phyloP scores from a whole-genome alignment of 2,329 filamentous ascomycete species.

The Arachnopeziza araneosa region DNA sequence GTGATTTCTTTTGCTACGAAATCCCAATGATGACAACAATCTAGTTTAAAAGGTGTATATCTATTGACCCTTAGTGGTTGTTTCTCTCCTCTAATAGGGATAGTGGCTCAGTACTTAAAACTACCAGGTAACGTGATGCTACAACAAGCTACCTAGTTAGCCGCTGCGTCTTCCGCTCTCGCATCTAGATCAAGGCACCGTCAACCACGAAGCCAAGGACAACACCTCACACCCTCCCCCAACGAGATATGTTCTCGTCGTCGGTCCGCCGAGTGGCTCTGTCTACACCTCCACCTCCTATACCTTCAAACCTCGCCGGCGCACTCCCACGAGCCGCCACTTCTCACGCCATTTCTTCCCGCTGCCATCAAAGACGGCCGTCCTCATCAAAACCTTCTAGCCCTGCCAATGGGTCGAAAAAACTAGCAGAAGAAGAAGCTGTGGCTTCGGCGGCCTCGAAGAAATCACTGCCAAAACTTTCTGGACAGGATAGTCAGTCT shows the following conservation, averaged over 20 bases:
- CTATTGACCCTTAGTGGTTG: too few relatives aligned
- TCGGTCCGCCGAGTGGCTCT: constrained; percentile 29
- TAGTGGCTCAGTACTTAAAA: not conserved
- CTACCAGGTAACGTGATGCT: not conserved
- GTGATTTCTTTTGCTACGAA: too few relatives aligned
- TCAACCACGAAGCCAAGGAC: not conserved
- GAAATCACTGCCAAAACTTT: constrained; percentile 36
- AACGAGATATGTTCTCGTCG: constrained; percentile 28
- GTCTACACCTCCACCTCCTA: constrained; percentile 23
- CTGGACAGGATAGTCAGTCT: constrained; percentile 40
- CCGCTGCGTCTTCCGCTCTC: not conserved
- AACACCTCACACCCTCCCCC: not conserved
- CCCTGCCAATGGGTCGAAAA: constrained; percentile 31
- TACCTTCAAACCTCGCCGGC: constrained; percentile 21
- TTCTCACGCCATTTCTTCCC: constrained; percentile 25
- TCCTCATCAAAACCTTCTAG: constrained; percentile 36
- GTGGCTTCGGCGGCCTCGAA: constrained; percentile 19
- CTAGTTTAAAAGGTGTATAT: too few relatives aligned
- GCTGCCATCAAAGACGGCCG: constrained; percentile 28
- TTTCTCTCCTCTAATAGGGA: too few relatives aligned
- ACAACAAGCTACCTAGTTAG: too few relatives aligned
- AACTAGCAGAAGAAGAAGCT: constrained; percentile 18
- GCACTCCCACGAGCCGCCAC: constrained; percentile 22
- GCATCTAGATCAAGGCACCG: not conserved
- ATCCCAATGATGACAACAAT: too few relatives aligned